Percentiles rank a stretch among this genome's conserved stretches.
Evolutionary conservation across 768 basidiomycete species (phyloP).

Genomic region (Hemileccinum rubropunctum): DNA sequence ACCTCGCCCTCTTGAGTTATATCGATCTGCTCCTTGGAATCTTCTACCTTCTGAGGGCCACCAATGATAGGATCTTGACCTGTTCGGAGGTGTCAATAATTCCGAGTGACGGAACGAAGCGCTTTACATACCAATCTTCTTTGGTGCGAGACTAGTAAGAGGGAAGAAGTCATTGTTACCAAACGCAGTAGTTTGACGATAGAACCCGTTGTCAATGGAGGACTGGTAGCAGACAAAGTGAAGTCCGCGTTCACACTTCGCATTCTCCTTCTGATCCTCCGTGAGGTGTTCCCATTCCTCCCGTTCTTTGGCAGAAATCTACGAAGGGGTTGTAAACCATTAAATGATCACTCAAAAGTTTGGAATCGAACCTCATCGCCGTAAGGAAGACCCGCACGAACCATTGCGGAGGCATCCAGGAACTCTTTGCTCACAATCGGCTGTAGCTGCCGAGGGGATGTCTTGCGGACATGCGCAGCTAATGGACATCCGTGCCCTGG

Average conservation of each 20-base stretch:
- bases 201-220: constrained; percentile 36
- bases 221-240: constrained; percentile 38
- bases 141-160: constrained; percentile 9
- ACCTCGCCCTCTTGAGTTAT: background rate
- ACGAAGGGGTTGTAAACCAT: background rate
- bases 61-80: constrained; percentile 29
- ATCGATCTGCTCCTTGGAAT: background rate
- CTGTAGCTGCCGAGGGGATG: constrained; percentile 37
- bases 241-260: constrained; percentile 15
- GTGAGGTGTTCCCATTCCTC: background rate
- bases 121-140: constrained; percentile 13
- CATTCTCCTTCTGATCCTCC: background rate
- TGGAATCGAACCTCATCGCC: constrained; percentile 22
- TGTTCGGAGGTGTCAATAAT: background rate
- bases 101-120: background rate
- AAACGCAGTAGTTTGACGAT: constrained; percentile 23
- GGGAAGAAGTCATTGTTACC: constrained; percentile 26
- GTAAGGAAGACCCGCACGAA: constrained; percentile 36
- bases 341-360: too few relatives aligned
- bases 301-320: constrained; percentile 8
- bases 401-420: constrained; percentile 23
- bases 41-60: background rate
- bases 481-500: constrained; percentile 36
- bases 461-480: constrained; percentile 48
- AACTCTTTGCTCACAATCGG: constrained; percentile 19